These are phyloP conservation scores for Carex cristatella DNA, from an alignment of 176 grass and related monocot species.

Conservation along the genomic window DNA sequence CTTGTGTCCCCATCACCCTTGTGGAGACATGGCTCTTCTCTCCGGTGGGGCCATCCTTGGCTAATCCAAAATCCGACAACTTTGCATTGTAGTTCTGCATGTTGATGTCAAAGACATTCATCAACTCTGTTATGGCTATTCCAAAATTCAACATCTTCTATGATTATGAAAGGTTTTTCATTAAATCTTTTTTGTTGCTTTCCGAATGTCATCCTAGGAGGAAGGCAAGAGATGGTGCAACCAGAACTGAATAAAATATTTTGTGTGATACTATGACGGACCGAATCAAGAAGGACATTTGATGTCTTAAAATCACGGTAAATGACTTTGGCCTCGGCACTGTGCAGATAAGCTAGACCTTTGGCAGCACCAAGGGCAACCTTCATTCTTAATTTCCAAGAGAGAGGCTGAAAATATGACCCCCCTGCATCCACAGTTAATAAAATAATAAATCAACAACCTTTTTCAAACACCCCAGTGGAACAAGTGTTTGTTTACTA, in stretches of 20 bases:
- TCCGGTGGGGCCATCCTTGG: slow-evolving; percentile 81
- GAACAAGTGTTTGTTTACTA: background rate
- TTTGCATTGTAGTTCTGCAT: slow-evolving; percentile 81
- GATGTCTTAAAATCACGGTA: slow-evolving; percentile 96
- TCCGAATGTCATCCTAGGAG: background rate
- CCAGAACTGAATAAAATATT: background rate
- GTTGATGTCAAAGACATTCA: slow-evolving; percentile 17
- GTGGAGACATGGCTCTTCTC: slow-evolving; percentile 91
- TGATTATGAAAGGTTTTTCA: background rate
- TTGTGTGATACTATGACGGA: slow-evolving; percentile 7
- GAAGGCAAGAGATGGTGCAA: background rate
- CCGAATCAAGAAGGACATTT: slow-evolving; percentile 87
- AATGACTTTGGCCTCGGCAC: slow-evolving; percentile 75
- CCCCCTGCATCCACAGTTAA: slow-evolving; percentile 54
- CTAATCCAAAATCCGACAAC: slow-evolving; percentile 93
- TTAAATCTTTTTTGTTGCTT: background rate
- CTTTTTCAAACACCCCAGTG: background rate
- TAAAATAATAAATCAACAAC: slow-evolving; percentile 20
- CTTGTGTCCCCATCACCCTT: slow-evolving; percentile 84
- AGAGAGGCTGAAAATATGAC: slow-evolving; percentile 61
- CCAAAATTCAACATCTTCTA: too few species aligned
- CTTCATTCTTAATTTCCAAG: slow-evolving; percentile 92
- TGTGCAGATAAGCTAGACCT: slow-evolving; percentile 86
- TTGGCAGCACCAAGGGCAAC: slow-evolving; percentile 84
- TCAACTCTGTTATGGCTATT: slow-evolving; percentile 7